These are phyloP conservation scores for Phaffomyces antillensis DNA, from an alignment of 805 yeast species.

Conservation along the genomic window DNA sequence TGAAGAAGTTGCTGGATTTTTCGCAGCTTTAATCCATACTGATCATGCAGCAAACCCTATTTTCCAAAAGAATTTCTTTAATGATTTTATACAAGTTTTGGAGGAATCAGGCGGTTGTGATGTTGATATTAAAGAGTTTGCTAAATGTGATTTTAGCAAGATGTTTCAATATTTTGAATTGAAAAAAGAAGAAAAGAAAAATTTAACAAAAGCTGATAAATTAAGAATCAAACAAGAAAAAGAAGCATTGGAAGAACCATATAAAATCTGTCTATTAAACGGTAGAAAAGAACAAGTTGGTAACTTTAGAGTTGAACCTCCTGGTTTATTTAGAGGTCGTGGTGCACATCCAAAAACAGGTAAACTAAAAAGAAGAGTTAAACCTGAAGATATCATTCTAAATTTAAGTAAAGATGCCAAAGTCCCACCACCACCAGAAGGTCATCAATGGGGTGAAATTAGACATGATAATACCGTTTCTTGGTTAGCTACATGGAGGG, in stretches of 20 bases:
- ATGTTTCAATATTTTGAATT: conserved; percentile 68
- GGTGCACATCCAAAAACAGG: conserved; percentile 98
- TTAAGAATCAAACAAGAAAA: conserved; percentile 63
- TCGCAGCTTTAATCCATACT: conserved; percentile 78
- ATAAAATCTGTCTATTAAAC: conserved; percentile 69
- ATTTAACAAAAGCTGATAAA: conserved; percentile 65
- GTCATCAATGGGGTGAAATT: conserved; percentile 87
- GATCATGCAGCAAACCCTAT: conserved; percentile 86
- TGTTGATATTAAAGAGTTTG: conserved; percentile 48
- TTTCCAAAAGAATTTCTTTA: conserved; percentile 81
- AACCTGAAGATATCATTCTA: conserved; percentile 83
- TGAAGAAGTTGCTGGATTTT: conserved; percentile 96
- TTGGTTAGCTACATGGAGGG: conserved; percentile 98
- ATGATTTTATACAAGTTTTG: conserved; percentile 65
- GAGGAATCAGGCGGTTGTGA: conserved; percentile 63
- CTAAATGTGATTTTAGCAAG: conserved; percentile 68
- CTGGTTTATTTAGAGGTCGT: conserved; percentile 92
- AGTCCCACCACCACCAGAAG: conserved; percentile 78
- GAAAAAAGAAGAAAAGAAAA: conserved; percentile 65
- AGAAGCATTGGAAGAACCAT: conserved; percentile 73
- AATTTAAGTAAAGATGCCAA: conserved; percentile 68
- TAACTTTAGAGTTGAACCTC: conserved; percentile 92
- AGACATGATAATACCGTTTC: conserved; percentile 84
- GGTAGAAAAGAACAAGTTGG: conserved; percentile 92
- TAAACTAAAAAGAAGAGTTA: conserved; percentile 75